Evolutionary conservation across 2,329 filamentous ascomycete genomes (phyloP), one percentile per base, ranked within the genome.

Genomic region (Hymenoscyphus albidus): DNA sequence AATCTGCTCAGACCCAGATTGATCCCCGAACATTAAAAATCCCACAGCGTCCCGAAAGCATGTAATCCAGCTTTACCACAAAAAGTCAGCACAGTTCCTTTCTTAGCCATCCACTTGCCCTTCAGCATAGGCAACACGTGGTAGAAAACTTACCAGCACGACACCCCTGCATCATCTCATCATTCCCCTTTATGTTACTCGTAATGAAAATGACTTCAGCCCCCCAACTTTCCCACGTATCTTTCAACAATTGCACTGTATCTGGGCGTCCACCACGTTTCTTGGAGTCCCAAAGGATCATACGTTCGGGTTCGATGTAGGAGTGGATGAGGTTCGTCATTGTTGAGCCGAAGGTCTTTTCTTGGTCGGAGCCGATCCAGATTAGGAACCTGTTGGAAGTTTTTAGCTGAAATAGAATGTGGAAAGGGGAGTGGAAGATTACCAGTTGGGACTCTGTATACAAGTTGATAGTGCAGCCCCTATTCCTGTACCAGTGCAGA

Each of bases 121-220:
- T 18, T 3, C 44, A 48, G 9, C 12, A 18, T 18, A 12, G 13
- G 35, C 44, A 64, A 38, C 59, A 38, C 27, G 63, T 39, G 18
- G 2, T 22, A 31, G 62, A 31, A 16, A 51, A 73, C 76, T 35
- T 72, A 77, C 77, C 75, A 67, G 70, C 75, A 64, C 70, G 72
- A 65, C 77, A 79, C 35, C 77, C 77, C 63, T 76, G 75, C 76
- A 79, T 78, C 77, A 79, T 78, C 71, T 79, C 77, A 64, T 78
- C 76, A 65, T 79, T 79, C 35, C 77, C 77, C 63, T 75, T 70
- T 75, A 69, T 76, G 65, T 79, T 79, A 48, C 75, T 77, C 1
- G 77, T 79, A 68, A 79, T 79, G 71, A 79, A 79, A 63, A 79
- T 78, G 55, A 79, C 77, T 70, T 79, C 77, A 5, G 77, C 77